Evolutionary conservation across 306 rosid species (phyloP).

Genomic region (Dryas alaskensis): DNA sequence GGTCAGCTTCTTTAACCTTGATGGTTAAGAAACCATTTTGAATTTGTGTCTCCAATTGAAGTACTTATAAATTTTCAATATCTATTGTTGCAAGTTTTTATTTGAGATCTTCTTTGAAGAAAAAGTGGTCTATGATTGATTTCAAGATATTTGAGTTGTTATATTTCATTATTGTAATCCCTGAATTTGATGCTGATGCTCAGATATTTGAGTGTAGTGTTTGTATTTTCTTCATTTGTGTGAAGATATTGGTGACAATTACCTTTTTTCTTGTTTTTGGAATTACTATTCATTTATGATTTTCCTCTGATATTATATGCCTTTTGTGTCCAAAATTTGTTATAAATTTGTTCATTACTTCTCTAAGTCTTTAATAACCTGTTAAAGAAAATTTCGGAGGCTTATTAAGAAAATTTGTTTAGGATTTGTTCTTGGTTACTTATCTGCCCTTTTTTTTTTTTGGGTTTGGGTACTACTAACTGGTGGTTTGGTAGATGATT

Average conservation of each 20-base stretch:
- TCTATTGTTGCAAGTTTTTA: background rate
- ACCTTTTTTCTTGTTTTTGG: background rate
- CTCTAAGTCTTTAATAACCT: too few species aligned
- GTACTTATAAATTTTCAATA: background rate
- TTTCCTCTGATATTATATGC: too few species aligned
- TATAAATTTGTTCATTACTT: too few species aligned
- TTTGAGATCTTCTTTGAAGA: background rate
- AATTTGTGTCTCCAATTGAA: background rate
- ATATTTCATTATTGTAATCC: background rate
- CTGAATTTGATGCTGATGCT: background rate
- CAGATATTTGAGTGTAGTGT: background rate
- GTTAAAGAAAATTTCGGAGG: too few species aligned
- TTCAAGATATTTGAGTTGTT: background rate
- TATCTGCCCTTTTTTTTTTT: too few species aligned
- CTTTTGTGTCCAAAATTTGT: too few species aligned
- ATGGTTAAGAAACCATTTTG: conserved; percentile 2
- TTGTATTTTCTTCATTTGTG: too few species aligned
- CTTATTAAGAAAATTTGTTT: too few species aligned
- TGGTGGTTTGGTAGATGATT: background rate
- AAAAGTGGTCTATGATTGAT: background rate
- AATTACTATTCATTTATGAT: too few species aligned
- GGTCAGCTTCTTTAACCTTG: conserved; percentile 38
- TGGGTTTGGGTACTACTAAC: too few species aligned
- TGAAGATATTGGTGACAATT: background rate
- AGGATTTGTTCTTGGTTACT: too few species aligned